These are phyloP conservation scores for Uronychia setigera DNA, from an alignment of 73 alveolate species.

Conservation along the genomic window DNA sequence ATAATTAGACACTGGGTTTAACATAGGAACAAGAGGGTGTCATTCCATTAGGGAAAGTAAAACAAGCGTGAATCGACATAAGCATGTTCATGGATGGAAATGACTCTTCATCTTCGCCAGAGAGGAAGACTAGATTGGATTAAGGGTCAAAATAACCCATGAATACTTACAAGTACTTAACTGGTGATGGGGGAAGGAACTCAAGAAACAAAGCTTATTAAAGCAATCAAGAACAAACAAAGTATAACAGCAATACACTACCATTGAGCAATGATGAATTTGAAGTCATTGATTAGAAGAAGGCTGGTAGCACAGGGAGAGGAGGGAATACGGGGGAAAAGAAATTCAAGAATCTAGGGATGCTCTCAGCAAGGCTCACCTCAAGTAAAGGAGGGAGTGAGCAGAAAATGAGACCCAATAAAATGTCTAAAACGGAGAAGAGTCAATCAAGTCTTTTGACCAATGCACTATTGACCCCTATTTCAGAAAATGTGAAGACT, in stretches of 20 bases:
- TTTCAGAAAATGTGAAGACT: neutral
- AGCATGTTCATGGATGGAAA: neutral
- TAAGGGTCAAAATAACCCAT: too few species aligned
- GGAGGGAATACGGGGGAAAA: neutral
- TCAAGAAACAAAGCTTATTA: too few species aligned
- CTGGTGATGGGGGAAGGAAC: too few species aligned
- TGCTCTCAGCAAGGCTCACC: too few species aligned
- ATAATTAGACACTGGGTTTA: too few species aligned
- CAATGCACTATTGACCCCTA: neutral
- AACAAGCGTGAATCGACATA: neutral
- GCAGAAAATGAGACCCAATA: neutral
- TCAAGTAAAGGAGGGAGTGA: neutral
- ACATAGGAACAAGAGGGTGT: neutral
- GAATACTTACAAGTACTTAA: too few species aligned
- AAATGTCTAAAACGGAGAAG: neutral
- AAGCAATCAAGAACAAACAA: too few species aligned
- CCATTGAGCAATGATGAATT: too few species aligned
- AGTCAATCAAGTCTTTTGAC: neutral
- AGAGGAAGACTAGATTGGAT: too few species aligned
- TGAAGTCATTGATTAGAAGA: too few species aligned
- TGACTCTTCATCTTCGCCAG: too few species aligned
- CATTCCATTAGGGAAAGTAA: neutral
- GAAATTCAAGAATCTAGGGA: neutral
- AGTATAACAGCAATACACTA: too few species aligned
- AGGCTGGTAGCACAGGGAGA: neutral